Conservation (phyloP, 768 basidiomycete species). For the Lanmaoa pseudosensibilis region DNA sequence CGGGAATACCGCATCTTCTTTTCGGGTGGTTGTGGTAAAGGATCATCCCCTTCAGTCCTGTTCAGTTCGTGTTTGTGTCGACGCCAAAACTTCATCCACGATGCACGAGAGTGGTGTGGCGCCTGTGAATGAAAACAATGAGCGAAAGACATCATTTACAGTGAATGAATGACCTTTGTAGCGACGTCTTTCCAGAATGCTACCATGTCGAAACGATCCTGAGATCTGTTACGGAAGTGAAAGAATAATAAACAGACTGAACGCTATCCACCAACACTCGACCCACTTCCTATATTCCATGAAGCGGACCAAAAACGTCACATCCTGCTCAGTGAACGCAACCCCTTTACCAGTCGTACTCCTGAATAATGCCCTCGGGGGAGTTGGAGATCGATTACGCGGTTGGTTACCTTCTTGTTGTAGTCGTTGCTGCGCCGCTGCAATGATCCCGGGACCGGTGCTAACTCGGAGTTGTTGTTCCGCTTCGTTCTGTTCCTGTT, state of each 20-base stretch:
- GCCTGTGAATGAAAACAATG: constrained; percentile 46
- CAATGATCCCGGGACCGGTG: constrained; percentile 46
- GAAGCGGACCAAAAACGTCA: constrained; percentile 72
- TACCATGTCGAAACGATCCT: constrained; percentile 70
- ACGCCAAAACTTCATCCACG: constrained; percentile 94
- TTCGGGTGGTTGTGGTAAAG: constrained; percentile 72
- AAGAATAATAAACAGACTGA: constrained; percentile 2
- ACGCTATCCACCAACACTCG: background rate
- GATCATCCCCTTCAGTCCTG: constrained; percentile 63
- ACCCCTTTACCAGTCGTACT: constrained; percentile 91
- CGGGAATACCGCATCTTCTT: constrained; percentile 89
- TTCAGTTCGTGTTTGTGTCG: constrained; percentile 84
- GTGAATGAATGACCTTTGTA: constrained; percentile 46
- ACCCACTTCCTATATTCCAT: constrained; percentile 75
- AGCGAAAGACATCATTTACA: background rate
- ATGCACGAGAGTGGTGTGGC: constrained; percentile 87
- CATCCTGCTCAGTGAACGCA: constrained; percentile 83
- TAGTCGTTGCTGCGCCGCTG: constrained; percentile 43
- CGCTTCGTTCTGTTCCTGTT: constrained; percentile 42
- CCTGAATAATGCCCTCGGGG: constrained; percentile 73
- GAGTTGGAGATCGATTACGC: constrained; percentile 76
- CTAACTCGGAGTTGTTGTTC: constrained; percentile 38
- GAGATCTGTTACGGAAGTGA: constrained; percentile 39
- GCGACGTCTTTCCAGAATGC: constrained; percentile 80
- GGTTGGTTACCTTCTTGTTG: constrained; percentile 36